Evolutionary conservation across 345 rosid species (phyloP).

Genomic region (Sapria himalayana): DNA sequence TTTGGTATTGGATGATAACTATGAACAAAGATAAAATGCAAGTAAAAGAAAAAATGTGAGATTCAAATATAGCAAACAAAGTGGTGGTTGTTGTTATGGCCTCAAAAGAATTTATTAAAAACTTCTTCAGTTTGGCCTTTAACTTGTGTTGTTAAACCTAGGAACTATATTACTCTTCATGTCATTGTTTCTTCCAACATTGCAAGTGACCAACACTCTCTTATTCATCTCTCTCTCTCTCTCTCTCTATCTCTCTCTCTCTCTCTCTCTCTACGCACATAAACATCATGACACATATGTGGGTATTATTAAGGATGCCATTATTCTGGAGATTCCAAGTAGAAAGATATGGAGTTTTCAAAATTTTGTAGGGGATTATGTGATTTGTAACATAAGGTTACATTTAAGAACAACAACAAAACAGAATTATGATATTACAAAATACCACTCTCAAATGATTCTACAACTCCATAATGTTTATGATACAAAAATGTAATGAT

Average conservation of each 20-base stretch:
- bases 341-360: constrained; percentile 81
- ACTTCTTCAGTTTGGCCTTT: constrained; percentile 89
- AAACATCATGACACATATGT: no score
- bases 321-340: no score
- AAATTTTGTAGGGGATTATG: constrained; percentile 75
- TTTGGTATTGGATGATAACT: constrained; percentile 6
- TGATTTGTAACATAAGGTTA: constrained; percentile 57
- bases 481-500: constrained; percentile 85
- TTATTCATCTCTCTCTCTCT: constrained; percentile 6
- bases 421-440: constrained; percentile 56
- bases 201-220: constrained; percentile 39
- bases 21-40: constrained; percentile 43
- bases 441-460: constrained; percentile 91
- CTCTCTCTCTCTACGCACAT: no score
- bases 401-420: constrained; percentile 46
- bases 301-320: no score
- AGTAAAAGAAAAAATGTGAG: constrained; percentile 32
- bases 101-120: constrained; percentile 79
- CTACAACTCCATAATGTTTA: constrained; percentile 96
- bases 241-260: no score
- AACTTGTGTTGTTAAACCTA: constrained; percentile 92
- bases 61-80: constrained; percentile 37
- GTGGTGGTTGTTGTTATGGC: constrained; percentile 93
- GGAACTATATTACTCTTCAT: constrained; percentile 73
- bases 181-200: constrained; percentile 64